These are phyloP conservation scores for Zopfochytrium polystomum DNA, from an alignment of 371 early-diverging fungal genomes.

Conservation along the genomic window DNA sequence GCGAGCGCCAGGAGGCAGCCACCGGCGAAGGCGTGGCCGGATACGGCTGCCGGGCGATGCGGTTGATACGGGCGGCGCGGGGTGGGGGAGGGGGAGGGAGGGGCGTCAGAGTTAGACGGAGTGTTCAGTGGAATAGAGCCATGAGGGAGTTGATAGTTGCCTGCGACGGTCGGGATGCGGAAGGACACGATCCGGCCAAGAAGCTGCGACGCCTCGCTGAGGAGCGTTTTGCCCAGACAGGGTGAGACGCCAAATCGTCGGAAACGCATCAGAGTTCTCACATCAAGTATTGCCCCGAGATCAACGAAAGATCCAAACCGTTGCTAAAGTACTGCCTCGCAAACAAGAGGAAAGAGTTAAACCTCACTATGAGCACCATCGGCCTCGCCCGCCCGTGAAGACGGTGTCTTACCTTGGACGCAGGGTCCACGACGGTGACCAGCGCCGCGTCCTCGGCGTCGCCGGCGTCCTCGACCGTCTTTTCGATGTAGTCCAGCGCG, in stretches of 20 bases:
- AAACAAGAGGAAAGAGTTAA: not conserved
- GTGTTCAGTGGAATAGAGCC: slow-evolving; percentile 67
- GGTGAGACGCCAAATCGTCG: no score
- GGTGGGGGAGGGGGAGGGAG: slow-evolving; percentile 70
- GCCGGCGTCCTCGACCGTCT: slow-evolving; percentile 36
- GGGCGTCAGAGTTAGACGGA: slow-evolving; percentile 46
- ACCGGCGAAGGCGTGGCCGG: slow-evolving; percentile 80
- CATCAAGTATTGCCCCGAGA: no score
- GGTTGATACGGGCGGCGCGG: slow-evolving; percentile 69
- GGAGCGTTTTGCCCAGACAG: no score
- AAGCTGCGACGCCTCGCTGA: no score
- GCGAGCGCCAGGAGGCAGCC: slow-evolving; percentile 76
- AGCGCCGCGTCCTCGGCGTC: slow-evolving; percentile 44
- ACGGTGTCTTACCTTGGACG: not conserved
- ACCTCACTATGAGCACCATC: not conserved
- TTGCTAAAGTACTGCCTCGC: no score
- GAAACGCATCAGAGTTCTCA: no score
- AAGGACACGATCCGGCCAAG: no score
- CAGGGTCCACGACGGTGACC: slow-evolving; percentile 46
- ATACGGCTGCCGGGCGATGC: slow-evolving; percentile 1
- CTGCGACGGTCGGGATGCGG: no score
- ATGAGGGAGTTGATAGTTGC: no score
- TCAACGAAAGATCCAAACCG: no score
- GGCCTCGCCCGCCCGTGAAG: not conserved
- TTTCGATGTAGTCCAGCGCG: slow-evolving; percentile 63